Conservation (phyloP, 257 asterid species). For the Voacanga thouarsii region DNA sequence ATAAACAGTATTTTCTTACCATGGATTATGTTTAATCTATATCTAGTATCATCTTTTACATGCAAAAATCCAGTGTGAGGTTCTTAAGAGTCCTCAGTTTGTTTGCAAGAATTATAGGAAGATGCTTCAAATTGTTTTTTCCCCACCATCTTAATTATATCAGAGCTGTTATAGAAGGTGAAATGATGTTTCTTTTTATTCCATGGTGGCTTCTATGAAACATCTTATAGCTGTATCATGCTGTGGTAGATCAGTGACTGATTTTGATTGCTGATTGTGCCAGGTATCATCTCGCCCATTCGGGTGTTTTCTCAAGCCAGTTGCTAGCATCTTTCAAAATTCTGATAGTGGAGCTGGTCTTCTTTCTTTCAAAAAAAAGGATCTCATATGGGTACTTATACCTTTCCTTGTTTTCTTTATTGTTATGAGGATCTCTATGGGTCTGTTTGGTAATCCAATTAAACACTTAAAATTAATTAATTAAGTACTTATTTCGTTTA, state of each 20-base stretch:
- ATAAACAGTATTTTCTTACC: not conserved
- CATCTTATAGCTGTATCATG: not conserved
- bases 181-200: not conserved
- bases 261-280: conserved; percentile 31
- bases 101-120: not conserved
- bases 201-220: not conserved
- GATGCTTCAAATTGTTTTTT: not conserved
- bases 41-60: not conserved
- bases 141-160: not conserved
- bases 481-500: no score
- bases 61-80: not conserved
- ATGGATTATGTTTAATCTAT: not conserved
- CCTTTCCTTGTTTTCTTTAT: not conserved
- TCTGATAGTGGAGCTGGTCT: conserved; percentile 91
- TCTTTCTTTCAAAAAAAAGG: conserved; percentile 80
- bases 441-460: no score
- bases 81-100: not conserved
- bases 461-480: no score
- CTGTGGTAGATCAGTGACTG: conserved; percentile 20
- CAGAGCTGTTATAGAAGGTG: not conserved
- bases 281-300: conserved; percentile 93
- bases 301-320: conserved; percentile 92
- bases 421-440: not conserved
- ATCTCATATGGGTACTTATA: conserved; percentile 73
- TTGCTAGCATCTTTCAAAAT: conserved; percentile 74